Evolutionary conservation across 2,329 filamentous ascomycete genomes (phyloP), one percentile per base, ranked within the genome.

Genomic region (Aspergillus nomiae): DNA sequence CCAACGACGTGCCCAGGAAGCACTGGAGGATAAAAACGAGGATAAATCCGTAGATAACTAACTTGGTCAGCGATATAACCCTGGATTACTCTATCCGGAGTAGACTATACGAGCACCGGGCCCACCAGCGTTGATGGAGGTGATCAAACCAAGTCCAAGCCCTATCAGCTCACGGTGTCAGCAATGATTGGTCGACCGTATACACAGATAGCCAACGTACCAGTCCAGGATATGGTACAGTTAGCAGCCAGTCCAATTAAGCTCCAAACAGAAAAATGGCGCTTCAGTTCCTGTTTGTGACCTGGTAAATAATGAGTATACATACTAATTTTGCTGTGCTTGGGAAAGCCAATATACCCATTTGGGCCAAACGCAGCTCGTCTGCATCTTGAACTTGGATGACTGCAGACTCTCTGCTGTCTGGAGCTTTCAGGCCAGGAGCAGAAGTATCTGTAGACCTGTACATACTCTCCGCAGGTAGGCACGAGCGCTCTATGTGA

Each of bases 211-310:
- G 9, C 12, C 41, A 36, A 66, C 63, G 46, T 36, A 65, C 80
- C 81, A 5, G 81, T 82, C 81, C 81, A 84, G 0, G 82, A 83
- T 48, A 83, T 83, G 16, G 82, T 83, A n/a, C 80, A 81, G 8
- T 81, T 82, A 7, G 82, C 82, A 1, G 82, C 82, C 12, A 84
- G 75, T 6, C 82, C 82, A 61, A 84, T 81, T 34, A 84, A 74
- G 54, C 80, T 82, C 67, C 82, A 76, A 16, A 80, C 77, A 24
- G 77, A 80, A 63, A 84, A 84, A 66, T 83, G 81, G 16, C 82
- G 76, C 60, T 82, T 77, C 21, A 84, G 71, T 65, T 84, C 81
- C 64, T 84, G 82, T n/a, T 76, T 79, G 65, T 84, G 82, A 12
- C 82, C 82, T 78, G n/a, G 21, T 34, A 9, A 11, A 38, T 6